Evolutionary conservation across 148 eudicot species (phyloP), one percentile per base, ranked within the genome.

Genomic region (Vaccinium myrtillus): DNA sequence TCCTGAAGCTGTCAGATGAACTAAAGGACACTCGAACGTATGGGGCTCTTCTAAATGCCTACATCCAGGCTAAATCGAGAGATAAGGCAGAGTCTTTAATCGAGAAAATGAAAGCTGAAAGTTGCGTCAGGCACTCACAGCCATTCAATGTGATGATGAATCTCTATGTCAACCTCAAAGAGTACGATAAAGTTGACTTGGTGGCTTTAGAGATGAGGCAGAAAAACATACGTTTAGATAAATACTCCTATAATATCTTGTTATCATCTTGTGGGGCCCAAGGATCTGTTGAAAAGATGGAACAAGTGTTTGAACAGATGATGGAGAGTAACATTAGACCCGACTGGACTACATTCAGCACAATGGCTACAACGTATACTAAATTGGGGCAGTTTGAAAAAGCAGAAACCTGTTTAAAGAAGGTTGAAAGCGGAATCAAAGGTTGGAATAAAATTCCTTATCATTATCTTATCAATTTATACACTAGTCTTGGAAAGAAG

Each of bases 71-170:
- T 23, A 92, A 84, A 83, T 84, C 69, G 85, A 89, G 75, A 87
- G 91, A 90, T 77, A 90, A 93, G 85, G 98, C 98, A 5, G 99
- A 95, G 84, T 82, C 90, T 76, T 82, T 95, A 81, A 84, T 95
- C 84, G 90, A 87, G 43, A 73, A 88, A 87, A 90, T 95, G 93
- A 93, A 90, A 85, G 85, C 67, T 54, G 90, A 89, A 89, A 92
- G 90, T 21, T 93, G 90, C 50, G 88, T 88, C 79, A 46, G 14
- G 54, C 88, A 92, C 83, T 49, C 94, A 9, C 96, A 94, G 77
- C 95, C 98, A 10, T 94, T 82, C 87, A 97, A 93, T 85, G 96
- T 91, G 84, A 93, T 97, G 95, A 97, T 95, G 96, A 94, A 93
- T 70, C 96, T 97, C 49, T 97, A 97, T 86, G 91, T 91, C 93